Evolutionary conservation across 768 basidiomycete species (phyloP).

Genomic region (Lentinula boryana): DNA sequence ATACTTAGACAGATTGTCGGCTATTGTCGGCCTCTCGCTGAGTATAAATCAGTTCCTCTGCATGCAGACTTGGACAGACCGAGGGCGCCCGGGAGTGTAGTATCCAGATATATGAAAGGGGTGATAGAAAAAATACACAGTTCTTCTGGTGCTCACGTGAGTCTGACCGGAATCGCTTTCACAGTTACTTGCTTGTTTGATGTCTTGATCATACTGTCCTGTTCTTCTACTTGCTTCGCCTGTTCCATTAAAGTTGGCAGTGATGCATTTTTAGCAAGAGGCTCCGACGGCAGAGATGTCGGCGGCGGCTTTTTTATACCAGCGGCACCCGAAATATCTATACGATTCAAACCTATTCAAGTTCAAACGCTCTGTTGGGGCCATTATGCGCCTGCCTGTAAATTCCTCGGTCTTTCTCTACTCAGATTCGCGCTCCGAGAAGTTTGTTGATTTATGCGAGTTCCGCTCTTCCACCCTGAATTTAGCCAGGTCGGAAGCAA

Average conservation of each 20-base stretch:
- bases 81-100: background rate
- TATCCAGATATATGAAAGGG: background rate
- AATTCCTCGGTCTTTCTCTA: slow-evolving; percentile 73
- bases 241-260: slow-evolving; percentile 48
- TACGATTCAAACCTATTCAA: too few species aligned
- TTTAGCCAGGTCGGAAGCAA: slow-evolving; percentile 40
- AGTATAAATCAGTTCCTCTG: slow-evolving; percentile 26
- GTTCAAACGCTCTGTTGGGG: slow-evolving; percentile 48
- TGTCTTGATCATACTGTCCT: slow-evolving; percentile 88
- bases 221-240: slow-evolving; percentile 71
- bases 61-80: slow-evolving; percentile 62
- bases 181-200: slow-evolving; percentile 93
- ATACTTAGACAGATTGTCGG: too few species aligned
- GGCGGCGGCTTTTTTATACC: slow-evolving; percentile 79
- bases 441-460: slow-evolving; percentile 57
- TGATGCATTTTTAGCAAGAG: slow-evolving; percentile 22
- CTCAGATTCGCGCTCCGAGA: slow-evolving; percentile 67
- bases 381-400: slow-evolving; percentile 71
- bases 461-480: slow-evolving; percentile 52
- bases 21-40: too few species aligned
- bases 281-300: slow-evolving; percentile 81
- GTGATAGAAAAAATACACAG: slow-evolving; percentile 42
- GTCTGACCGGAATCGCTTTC: slow-evolving; percentile 79
- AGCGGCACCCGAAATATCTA: slow-evolving; percentile 44
- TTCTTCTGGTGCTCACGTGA: slow-evolving; percentile 86